Evolutionary conservation across 345 rosid species (phyloP).

Genomic region (Garcia nutans): DNA sequence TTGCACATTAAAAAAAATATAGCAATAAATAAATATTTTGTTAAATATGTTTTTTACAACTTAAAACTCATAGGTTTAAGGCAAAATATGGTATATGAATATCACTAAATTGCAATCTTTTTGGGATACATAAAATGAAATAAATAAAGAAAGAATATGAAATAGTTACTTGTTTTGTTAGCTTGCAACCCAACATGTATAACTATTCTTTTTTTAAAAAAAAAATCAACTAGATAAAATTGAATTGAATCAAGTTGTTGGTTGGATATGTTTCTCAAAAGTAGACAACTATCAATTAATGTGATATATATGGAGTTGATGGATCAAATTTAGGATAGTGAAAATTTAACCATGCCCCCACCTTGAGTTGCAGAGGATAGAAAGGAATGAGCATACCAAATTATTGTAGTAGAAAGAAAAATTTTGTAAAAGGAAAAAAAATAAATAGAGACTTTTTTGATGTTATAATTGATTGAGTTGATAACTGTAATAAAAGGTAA

Average conservation of each 20-base stretch:
- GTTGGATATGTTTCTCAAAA: conserved; percentile 32
- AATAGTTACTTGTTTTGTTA: not conserved
- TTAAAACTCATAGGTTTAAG: not conserved
- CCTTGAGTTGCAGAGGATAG: not conserved
- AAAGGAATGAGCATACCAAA: conserved; percentile 7
- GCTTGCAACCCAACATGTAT: conserved; percentile 23
- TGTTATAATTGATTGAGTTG: too few species aligned
- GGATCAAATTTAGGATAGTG: conserved; percentile 29
- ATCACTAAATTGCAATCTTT: not conserved
- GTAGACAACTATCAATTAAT: conserved; percentile 33
- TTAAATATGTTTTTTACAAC: too few species aligned
- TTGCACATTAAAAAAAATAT: too few species aligned
- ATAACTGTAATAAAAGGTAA: too few species aligned
- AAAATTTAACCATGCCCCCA: conserved; percentile 24
- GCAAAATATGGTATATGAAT: not conserved
- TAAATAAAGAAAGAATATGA: not conserved
- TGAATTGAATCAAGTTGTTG: conserved; percentile 6
- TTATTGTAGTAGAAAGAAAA: not conserved
- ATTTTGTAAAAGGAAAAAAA: not conserved
- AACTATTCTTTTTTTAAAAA: not conserved
- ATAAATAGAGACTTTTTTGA: too few species aligned
- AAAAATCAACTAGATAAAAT: not conserved
- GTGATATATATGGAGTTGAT: conserved; percentile 25
- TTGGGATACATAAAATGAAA: not conserved
- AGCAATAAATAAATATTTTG: too few species aligned